Percentiles rank a stretch among this genome's conserved stretches.
phyloP scores from a whole-genome alignment of 2,329 filamentous ascomycete species.

The Fusarium transvaalense region DNA sequence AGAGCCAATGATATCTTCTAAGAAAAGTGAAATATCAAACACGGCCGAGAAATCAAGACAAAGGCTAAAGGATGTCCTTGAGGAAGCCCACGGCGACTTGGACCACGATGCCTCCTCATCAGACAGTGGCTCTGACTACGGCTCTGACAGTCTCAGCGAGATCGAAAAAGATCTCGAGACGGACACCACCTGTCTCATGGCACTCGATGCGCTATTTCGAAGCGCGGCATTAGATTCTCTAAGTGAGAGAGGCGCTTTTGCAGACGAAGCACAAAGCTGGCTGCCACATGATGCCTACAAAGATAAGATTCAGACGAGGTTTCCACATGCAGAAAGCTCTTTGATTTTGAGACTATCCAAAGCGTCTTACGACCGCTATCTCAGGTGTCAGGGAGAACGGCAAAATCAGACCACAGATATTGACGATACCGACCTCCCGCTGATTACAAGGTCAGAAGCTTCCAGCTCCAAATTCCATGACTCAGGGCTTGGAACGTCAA shows the following conservation, averaged over 20 bases:
- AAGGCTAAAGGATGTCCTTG: neutral
- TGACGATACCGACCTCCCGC: neutral
- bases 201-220: neutral
- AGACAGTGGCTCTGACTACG: neutral
- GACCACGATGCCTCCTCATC: neutral
- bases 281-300: neutral
- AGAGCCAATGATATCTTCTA: neutral
- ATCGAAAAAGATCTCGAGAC: neutral
- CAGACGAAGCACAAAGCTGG: neutral
- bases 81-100: neutral
- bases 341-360: neutral
- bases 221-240: neutral
- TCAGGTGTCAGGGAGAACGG: neutral
- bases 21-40: neutral
- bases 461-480: neutral
- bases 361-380: neutral
- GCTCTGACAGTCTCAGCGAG: neutral
- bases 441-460: neutral
- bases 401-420: neutral
- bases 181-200: neutral
- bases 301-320: neutral
- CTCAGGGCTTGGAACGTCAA: neutral
- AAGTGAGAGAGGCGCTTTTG: neutral
- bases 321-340: neutral
- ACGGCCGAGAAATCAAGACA: neutral